phyloP scores from a whole-genome alignment of 768 basidiomycete genomes.

The Pisolithus tinctorius region DNA sequence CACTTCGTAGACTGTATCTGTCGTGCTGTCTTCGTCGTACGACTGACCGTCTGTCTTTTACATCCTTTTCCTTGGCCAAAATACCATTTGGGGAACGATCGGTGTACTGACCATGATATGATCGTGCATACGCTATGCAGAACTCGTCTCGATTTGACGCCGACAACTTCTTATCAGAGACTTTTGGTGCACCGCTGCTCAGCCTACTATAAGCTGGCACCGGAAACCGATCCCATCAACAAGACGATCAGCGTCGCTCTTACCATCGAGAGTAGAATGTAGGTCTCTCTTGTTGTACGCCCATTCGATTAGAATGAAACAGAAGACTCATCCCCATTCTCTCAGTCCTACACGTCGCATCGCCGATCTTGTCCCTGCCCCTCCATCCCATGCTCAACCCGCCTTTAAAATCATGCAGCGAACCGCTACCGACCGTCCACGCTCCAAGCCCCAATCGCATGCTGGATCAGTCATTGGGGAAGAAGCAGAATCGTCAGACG shows the following conservation, averaged over 20 bases:
- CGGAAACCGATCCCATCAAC: slow-evolving; percentile 58
- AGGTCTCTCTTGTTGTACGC: slow-evolving; percentile 23
- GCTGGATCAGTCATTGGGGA: slow-evolving; percentile 68
- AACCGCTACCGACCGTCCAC: slow-evolving; percentile 44
- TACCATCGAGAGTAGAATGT: slow-evolving; percentile 72
- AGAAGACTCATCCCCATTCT: slow-evolving; percentile 9
- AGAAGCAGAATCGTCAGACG: slow-evolving; percentile 71
- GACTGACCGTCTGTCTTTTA: neutral
- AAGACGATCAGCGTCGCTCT: slow-evolving; percentile 56
- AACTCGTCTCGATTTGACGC: slow-evolving; percentile 56
- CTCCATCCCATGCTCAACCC: slow-evolving; percentile 64
- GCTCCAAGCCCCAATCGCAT: slow-evolving; percentile 58
- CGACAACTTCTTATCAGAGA: slow-evolving; percentile 76
- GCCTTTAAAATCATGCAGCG: slow-evolving; percentile 88
- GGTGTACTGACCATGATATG: slow-evolving; percentile 16
- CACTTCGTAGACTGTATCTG: too few relatives aligned
- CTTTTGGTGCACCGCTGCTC: slow-evolving; percentile 83
- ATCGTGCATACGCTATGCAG: slow-evolving; percentile 29
- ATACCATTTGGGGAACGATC: neutral
- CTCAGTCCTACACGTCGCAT: slow-evolving; percentile 63
- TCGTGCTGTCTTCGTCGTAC: slow-evolving; percentile 5
- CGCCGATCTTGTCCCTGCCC: slow-evolving; percentile 71
- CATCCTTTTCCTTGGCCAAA: neutral
- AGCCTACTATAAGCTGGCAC: slow-evolving; percentile 67
- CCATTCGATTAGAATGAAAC: neutral